Evolutionary conservation across 2,329 filamentous ascomycete species (phyloP).

Genomic region (Aureobasidium sp.): DNA sequence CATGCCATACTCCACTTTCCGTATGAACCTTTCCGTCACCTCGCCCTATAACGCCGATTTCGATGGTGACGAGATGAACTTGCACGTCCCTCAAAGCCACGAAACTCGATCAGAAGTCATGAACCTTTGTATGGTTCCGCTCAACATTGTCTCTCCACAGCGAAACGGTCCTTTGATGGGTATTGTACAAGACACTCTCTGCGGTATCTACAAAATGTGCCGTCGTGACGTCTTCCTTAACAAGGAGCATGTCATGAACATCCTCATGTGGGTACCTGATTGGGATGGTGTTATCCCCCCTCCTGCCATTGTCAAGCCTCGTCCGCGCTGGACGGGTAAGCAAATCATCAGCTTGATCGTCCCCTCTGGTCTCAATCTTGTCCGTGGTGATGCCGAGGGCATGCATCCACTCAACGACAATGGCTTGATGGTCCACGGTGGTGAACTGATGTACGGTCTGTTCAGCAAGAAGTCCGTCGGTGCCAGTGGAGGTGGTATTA

Average conservation of each 20-base stretch:
- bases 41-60: constrained; percentile 99
- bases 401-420: constrained; percentile 63
- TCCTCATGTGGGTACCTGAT: constrained; percentile 93
- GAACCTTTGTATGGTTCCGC: constrained; percentile 93
- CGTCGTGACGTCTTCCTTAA: constrained; percentile 85
- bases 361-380: constrained; percentile 72
- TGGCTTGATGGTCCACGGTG: constrained; percentile 74
- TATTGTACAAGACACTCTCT: constrained; percentile 96
- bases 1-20: constrained; percentile 98
- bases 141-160: constrained; percentile 97
- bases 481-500: constrained; percentile 80
- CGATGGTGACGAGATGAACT: constrained; percentile 99
- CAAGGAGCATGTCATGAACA: constrained; percentile 90
- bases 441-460: constrained; percentile 83
- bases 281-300: constrained; percentile 94
- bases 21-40: constrained; percentile 93
- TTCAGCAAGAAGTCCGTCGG: constrained; percentile 92
- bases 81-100: constrained; percentile 96
- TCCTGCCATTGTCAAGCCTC: constrained; percentile 88
- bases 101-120: constrained; percentile 92
- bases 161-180: constrained; percentile 97
- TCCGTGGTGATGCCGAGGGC: constrained; percentile 50
- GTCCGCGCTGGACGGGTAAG: constrained; percentile 94
- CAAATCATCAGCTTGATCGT: constrained; percentile 94
- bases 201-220: constrained; percentile 94